A percentile compares a stretch with the other conserved stretches of the same genome.
These are phyloP conservation scores for Trifolium subterraneum DNA, from an alignment of 306 rosid genomes.

Conservation along the genomic window DNA sequence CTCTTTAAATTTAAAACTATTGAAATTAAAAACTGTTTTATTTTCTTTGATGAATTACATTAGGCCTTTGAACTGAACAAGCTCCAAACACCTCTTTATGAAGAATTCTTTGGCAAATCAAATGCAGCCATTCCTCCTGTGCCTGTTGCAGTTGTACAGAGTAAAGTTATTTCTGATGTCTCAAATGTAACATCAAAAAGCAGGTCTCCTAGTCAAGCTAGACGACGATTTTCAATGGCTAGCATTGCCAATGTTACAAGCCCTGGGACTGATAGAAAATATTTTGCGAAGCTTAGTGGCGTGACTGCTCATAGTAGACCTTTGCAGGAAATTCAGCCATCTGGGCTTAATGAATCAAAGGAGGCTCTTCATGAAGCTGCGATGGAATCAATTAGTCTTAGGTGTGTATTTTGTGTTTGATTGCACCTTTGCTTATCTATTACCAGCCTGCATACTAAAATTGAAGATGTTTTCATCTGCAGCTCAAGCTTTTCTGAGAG, in stretches of 20 bases:
- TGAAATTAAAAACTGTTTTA: slow-evolving; percentile 16
- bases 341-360: slow-evolving; percentile 68
- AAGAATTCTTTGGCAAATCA: slow-evolving; percentile 71
- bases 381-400: slow-evolving; percentile 54
- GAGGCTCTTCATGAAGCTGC: slow-evolving; percentile 52
- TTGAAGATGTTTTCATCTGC: slow-evolving; percentile 39
- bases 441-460: neutral
- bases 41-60: slow-evolving; percentile 39
- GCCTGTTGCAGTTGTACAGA: slow-evolving; percentile 46
- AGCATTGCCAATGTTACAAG: slow-evolving; percentile 49
- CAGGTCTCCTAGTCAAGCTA: slow-evolving; percentile 62
- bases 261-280: slow-evolving; percentile 54
- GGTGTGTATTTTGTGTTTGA: slow-evolving; percentile 52
- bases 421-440: slow-evolving; percentile 35
- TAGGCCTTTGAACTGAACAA: slow-evolving; percentile 87
- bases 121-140: slow-evolving; percentile 57
- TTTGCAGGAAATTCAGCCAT: slow-evolving; percentile 80
- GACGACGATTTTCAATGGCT: slow-evolving; percentile 67
- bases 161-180: slow-evolving; percentile 52
- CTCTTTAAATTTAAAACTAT: slow-evolving; percentile 20
- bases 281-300: slow-evolving; percentile 49
- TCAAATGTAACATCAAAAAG: slow-evolving; percentile 63
- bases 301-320: slow-evolving; percentile 50
- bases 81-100: slow-evolving; percentile 85
- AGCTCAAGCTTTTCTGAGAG: slow-evolving; percentile 75